Base-by-base conservation (phyloP, 345 rosid genomes). In the Linum usitatissimum region DNA sequence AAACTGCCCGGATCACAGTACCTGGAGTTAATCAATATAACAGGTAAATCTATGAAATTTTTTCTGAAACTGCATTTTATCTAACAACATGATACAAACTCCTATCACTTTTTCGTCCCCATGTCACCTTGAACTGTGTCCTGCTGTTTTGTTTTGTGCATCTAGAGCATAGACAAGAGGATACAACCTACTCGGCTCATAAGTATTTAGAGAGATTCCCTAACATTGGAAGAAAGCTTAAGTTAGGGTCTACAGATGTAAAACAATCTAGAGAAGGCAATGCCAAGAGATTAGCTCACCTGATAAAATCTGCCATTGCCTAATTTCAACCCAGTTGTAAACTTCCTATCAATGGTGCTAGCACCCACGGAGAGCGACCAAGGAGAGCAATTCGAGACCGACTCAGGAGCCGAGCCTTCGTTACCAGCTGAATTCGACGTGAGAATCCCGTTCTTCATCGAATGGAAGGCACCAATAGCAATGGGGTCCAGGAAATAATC, bases 311-410 rank as follows among this genome's bases (percentile, higher is more conserved):
- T 68, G 59, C 74, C 72, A 23, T 73, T 69, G 0, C 70, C 71
- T 14, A 75, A 68, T 30, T 38, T 64, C 12, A 76, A 53, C 59
- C n/a, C 31, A 17, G 63, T 58, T 9, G 66, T 39, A 30, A 73
- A 66, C 45, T 60, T 73, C 13, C 79, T 56, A 36, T 76, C 75
- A 5, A 65, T 64, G 62, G 66, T 65, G 63, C 71, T 71, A 5
- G 76, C 83, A 18, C 76, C 83, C 48, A 73, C 78, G 6, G 76
- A 63, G 56, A 79, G 66, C 40, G 28, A 54, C 57, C 57, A 54
- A n/a, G 57, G 57, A n/a, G 57, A n/a, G 57, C 19, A n/a, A 20
- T 54, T 54, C 10, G 57, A n/a, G 17, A 20, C 19, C 5, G 57
- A n/a, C n/a, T 17, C 57, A 54, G 28, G 57, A n/a, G 21, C 18